Conservation (phyloP, 495 filamentous ascomycete genomes). For the Pyrenopolyporus hunteri region DNA sequence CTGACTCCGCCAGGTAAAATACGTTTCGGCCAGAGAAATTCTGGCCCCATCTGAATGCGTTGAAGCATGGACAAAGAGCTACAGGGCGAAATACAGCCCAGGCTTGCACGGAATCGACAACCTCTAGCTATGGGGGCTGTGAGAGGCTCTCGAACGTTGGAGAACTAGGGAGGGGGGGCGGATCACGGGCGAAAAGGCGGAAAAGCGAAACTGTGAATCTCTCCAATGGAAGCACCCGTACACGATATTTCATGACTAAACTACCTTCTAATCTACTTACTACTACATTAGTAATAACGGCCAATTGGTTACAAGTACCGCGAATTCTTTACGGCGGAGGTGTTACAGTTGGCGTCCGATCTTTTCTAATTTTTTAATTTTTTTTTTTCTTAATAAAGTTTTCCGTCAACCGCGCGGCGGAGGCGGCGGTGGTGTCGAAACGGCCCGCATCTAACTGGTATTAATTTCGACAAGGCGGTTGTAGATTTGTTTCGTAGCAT, state of each 20-base stretch:
- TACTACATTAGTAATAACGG: slow-evolving; percentile 26
- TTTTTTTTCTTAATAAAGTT: too few species aligned
- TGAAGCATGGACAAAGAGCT: slow-evolving; percentile 7
- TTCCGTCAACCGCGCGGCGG: too few species aligned
- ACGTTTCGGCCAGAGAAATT: slow-evolving; percentile 29
- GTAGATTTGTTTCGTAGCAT: slow-evolving; percentile 10
- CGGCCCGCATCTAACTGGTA: slow-evolving; percentile 13
- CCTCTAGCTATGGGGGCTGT: slow-evolving; percentile 24
- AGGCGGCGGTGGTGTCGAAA: slow-evolving; percentile 19
- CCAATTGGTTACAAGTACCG: slow-evolving; percentile 11
- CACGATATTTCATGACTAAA: slow-evolving; percentile 37
- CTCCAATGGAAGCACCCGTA: slow-evolving; percentile 18
- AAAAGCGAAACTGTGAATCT: neutral
- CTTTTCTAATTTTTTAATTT: too few species aligned
- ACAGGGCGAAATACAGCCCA: slow-evolving; percentile 22
- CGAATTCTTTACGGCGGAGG: slow-evolving; percentile 1
- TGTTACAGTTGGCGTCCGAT: slow-evolving; percentile 15
- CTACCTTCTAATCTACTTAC: slow-evolving; percentile 22
- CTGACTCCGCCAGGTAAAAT: slow-evolving; percentile 32
- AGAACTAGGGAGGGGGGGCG: neutral
- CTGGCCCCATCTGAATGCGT: slow-evolving; percentile 16
- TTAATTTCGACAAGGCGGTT: slow-evolving; percentile 30
- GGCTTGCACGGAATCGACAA: slow-evolving; percentile 1
- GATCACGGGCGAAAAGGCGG: slow-evolving; percentile 4
- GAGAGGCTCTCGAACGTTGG: slow-evolving; percentile 19